Evolutionary conservation across 129 eudicot genomes (phyloP).

Genomic region (Centaurea solstitialis): DNA sequence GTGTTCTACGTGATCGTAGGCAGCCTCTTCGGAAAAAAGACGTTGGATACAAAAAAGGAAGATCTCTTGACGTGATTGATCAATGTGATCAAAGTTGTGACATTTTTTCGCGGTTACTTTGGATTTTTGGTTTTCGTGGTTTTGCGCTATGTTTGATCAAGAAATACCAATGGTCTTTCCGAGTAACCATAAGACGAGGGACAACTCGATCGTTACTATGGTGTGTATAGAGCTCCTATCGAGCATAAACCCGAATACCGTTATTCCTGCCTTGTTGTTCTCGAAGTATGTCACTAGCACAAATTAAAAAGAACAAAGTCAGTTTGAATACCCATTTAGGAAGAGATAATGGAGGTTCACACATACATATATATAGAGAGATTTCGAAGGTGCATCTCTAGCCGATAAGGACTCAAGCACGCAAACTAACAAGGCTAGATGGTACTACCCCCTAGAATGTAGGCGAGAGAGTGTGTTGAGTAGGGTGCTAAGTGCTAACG

Average conservation of each 20-base stretch:
- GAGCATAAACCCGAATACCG: slow-evolving; percentile 81
- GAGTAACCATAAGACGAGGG: slow-evolving; percentile 83
- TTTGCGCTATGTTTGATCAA: slow-evolving; percentile 4
- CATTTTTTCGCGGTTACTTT: not conserved
- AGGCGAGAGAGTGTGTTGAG: too few species aligned
- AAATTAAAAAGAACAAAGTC: not conserved
- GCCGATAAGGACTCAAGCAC: not conserved
- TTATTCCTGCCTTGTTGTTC: slow-evolving; percentile 87
- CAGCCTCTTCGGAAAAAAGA: not conserved
- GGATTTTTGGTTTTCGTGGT: not conserved
- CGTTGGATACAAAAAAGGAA: not conserved
- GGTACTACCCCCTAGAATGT: too few species aligned
- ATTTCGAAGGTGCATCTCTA: not conserved
- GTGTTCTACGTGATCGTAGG: not conserved
- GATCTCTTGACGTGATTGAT: not conserved
- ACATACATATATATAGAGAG: too few species aligned
- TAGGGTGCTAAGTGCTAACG: too few species aligned
- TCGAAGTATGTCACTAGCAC: slow-evolving; percentile 71
- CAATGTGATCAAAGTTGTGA: not conserved
- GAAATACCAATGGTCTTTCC: slow-evolving; percentile 79
- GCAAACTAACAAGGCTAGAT: not conserved
- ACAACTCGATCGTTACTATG: slow-evolving; percentile 70
- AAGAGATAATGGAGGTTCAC: not conserved
- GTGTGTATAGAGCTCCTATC: slow-evolving; percentile 72
- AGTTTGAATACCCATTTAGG: not conserved